Base-by-base conservation (phyloP, 2,329 filamentous ascomycete genomes). In the Aspergillus sp. region DNA sequence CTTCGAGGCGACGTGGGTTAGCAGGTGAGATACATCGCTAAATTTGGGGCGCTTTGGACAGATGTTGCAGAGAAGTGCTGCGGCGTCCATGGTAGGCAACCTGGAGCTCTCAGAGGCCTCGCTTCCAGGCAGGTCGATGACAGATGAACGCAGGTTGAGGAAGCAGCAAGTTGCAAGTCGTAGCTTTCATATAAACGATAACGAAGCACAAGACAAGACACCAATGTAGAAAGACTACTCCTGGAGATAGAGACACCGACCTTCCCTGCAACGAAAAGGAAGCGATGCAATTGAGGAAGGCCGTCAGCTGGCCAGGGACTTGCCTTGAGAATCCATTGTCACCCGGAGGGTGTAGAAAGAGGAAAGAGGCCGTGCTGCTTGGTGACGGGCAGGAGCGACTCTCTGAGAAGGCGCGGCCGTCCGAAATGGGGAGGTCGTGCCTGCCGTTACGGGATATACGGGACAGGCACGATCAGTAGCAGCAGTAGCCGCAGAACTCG, bases 1-100 rank as follows among this genome's bases (percentile, higher is more conserved):
- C 75, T 97, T 97, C 66, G 93, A 97, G 62, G 91, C 88, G 64
- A 97, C 87, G 74, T 98, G 94, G 13, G 94, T 98, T 72, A 98
- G 86, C 43, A 97, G 83, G 76, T 97, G 94, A 38, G 93, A 97
- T 49, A 93, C 83, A 77, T 98, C 94, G 59, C 92, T 96, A 79
- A 97, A 97, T 31, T 80, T 85, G 45, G 92, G 91, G 63, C 85
- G 85, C 68, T 89, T 91, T 41, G 91, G 89, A 75, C 94, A 98
- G 68, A 97, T 89, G 71, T 84, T 88, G 85, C 94, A 98, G 68
- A 87, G 80, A 53, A 97, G 86, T 60, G 90, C 87, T 62, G 93
- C 89, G 48, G 68, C 66, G 68, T 76, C 74, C 78, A 80, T 81
- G 51, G 64, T 69, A 64, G 57, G 67, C 54, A 57, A 62, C 34